Percentiles rank a stretch among this genome's conserved stretches.
These are phyloP conservation scores for Taxillus chinensis DNA, from an alignment of 164 flowering plant genomes.

Conservation along the genomic window DNA sequence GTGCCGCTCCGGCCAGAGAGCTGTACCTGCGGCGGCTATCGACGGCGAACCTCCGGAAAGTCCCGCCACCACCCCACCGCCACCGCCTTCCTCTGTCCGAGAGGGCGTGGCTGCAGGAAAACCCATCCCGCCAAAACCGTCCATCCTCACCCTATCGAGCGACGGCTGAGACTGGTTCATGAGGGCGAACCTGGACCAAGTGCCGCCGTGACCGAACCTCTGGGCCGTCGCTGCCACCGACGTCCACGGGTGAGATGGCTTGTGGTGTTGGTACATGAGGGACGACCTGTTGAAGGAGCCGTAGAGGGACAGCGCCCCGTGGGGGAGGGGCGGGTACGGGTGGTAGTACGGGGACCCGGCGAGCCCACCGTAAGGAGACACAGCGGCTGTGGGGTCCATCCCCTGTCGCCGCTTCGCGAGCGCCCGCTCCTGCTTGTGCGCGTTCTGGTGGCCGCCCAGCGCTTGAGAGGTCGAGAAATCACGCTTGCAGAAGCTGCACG, in stretches of 20 bases:
- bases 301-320: not conserved
- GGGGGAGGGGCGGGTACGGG: not conserved
- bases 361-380: not conserved
- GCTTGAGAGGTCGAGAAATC: not conserved
- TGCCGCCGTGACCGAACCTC: not conserved
- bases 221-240: not conserved
- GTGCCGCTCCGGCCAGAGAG: not conserved
- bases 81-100: not conserved
- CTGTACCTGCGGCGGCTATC: not conserved
- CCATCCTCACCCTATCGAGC: not conserved
- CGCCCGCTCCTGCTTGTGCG: not conserved
- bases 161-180: not conserved
- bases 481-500: conserved; percentile 1
- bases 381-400: not conserved
- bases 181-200: not conserved
- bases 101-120: not conserved
- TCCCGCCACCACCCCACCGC: not conserved
- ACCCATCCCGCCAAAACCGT: not conserved
- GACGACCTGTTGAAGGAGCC: not conserved
- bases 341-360: not conserved
- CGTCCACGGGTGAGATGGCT: not conserved
- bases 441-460: conserved; percentile 1
- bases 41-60: not conserved
- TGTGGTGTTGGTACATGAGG: not conserved
- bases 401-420: not conserved